Evolutionary conservation across 768 basidiomycete genomes (phyloP), one percentile per base, ranked within the genome.

Genomic region (Brasilioporus rufonigricans): DNA sequence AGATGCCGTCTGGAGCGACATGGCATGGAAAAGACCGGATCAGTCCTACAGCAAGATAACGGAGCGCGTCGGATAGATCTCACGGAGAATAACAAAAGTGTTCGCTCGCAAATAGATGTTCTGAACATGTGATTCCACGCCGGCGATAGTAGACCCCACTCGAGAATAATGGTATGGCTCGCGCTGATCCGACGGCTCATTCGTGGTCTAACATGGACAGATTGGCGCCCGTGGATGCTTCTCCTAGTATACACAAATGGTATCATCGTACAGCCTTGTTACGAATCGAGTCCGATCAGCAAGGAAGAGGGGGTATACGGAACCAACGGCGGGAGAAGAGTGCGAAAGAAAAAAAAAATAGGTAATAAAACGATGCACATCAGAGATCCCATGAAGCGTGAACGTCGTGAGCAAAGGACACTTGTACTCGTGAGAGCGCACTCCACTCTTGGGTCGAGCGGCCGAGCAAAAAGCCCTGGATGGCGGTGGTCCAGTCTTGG

Each of bases 361-460:
- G 5, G 8, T 21, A 40, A 23, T 3, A 14, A 35, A 48, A 43
- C 19, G 29, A 44, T 32, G 26, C 9, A 19, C 26, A 46, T 60
- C 57, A 71, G 5, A 70, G 33, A 35, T 55, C 58, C 68, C 68
- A 70, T 5, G 58, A 49, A 12, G 66, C 62, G 2, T 31, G 44
- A 2, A 68, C 48, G 44, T 57, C 66, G 0, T 50, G 53, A 0
- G 52, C 47, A 11, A 70, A 55, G 4, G 56, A 58, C 9, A 70
- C 55, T 9, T 57, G 52, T 3, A 70, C 36, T 8, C 52, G 59
- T 1, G 57, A 35, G 16, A 70, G 61, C 0, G 52, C 31, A 21
- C 24, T 14, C 66, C 68, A 70, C 5, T 55, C 60, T 1, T 53
- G 52, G 21, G 44, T 26, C 27, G 59, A 55, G 19, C 59, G 66